These are phyloP conservation scores for Yarrowia sp. DNA, from an alignment of 805 yeast species.

Conservation along the genomic window DNA sequence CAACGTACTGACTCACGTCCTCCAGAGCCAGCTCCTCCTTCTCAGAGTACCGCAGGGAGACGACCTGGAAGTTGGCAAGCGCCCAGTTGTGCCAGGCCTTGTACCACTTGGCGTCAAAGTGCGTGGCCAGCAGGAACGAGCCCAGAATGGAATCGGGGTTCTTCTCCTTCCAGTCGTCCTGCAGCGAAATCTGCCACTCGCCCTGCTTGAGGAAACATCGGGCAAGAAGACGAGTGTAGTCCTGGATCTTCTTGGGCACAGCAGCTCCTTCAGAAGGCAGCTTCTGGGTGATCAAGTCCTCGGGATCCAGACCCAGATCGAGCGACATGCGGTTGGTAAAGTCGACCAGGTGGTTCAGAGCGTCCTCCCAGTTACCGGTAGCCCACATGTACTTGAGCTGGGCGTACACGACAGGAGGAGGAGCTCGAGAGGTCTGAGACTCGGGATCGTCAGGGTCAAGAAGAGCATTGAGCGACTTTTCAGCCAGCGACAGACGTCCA, in stretches of 20 bases:
- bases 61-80: slow-evolving; percentile 93
- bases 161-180: slow-evolving; percentile 72
- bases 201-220: slow-evolving; percentile 97
- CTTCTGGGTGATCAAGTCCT: slow-evolving; percentile 85
- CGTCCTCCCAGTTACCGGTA: slow-evolving; percentile 85
- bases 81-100: slow-evolving; percentile 99
- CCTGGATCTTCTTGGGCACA: slow-evolving; percentile 75
- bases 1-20: slow-evolving; percentile 67
- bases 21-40: slow-evolving; percentile 42
- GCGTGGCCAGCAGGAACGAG: slow-evolving; percentile 91
- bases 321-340: slow-evolving; percentile 90
- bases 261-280: slow-evolving; percentile 75
- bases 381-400: slow-evolving; percentile 98
- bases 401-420: slow-evolving; percentile 97
- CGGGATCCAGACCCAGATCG: slow-evolving; percentile 78
- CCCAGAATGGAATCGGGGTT: slow-evolving; percentile 85
- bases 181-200: slow-evolving; percentile 92
- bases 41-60: slow-evolving; percentile 59
- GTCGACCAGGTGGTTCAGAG: slow-evolving; percentile 81
- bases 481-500: slow-evolving; percentile 90
- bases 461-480: slow-evolving; percentile 81
- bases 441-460: slow-evolving; percentile 72
- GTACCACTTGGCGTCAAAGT: slow-evolving; percentile 91
- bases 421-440: slow-evolving; percentile 70
- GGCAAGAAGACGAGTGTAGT: slow-evolving; percentile 83